These are phyloP conservation scores for Cadophora gregata DNA, from an alignment of 2,329 filamentous ascomycete species.

Conservation along the genomic window DNA sequence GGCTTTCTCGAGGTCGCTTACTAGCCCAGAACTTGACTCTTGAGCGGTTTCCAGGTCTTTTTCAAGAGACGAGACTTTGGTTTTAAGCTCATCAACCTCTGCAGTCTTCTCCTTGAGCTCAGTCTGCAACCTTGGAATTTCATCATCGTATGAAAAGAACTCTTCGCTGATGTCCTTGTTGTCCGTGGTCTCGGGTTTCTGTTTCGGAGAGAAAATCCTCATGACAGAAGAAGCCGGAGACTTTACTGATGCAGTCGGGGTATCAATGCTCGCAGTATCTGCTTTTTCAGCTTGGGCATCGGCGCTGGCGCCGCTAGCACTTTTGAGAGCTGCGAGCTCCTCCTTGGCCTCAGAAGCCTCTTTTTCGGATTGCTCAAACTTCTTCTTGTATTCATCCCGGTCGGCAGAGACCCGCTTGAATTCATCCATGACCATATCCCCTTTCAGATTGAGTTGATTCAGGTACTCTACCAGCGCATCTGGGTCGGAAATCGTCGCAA, in stretches of 20 bases:
- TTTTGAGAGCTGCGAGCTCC: constrained; percentile 64
- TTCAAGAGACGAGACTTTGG: constrained; percentile 71
- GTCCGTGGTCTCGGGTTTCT: constrained; percentile 48
- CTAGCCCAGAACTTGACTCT: constrained; percentile 72
- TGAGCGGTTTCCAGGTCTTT: constrained; percentile 73
- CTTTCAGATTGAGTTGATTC: constrained; percentile 82
- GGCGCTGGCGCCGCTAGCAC: constrained; percentile 43
- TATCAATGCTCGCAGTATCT: constrained; percentile 38
- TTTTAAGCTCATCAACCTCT: constrained; percentile 73
- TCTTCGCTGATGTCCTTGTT: constrained; percentile 62
- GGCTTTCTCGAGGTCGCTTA: constrained; percentile 49
- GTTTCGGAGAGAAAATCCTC: constrained; percentile 56
- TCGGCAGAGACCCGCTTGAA: constrained; percentile 85
- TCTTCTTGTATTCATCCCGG: constrained; percentile 79
- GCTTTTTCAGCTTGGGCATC: constrained; percentile 30
- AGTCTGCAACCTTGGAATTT: constrained; percentile 80
- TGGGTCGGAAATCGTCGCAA: constrained; percentile 87
- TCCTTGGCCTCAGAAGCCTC: constrained; percentile 65
- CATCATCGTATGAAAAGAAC: constrained; percentile 91
- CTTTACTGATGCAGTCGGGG: constrained; percentile 48
- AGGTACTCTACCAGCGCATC: constrained; percentile 87
- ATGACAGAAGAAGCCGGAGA: constrained; percentile 56
- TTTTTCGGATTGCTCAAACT: constrained; percentile 71
- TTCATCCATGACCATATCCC: constrained; percentile 93
- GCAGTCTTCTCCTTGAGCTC: constrained; percentile 73